Evolutionary conservation across 148 eudicot genomes (phyloP).

Genomic region (Camellia japonica): DNA sequence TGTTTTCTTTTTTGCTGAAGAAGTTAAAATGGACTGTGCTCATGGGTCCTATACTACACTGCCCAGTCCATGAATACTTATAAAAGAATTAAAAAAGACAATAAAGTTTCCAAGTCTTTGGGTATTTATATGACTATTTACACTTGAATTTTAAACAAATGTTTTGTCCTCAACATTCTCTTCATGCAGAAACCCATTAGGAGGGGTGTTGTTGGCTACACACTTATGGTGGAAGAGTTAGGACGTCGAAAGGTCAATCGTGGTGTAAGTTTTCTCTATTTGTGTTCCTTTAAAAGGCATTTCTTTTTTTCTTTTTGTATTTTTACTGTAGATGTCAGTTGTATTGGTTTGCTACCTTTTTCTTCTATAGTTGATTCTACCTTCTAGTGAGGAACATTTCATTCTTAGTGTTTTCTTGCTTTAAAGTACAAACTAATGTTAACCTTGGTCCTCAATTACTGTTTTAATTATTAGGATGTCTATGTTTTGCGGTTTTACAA

Average conservation of each 20-base stretch:
- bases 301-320: not conserved
- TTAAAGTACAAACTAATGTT: not conserved
- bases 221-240: slow-evolving; percentile 76
- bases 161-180: not conserved
- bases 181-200: slow-evolving; percentile 72
- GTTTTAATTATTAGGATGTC: slow-evolving; percentile 52
- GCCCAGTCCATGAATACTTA: too few species aligned
- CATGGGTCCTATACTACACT: too few species aligned
- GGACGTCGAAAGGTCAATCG: slow-evolving; percentile 65
- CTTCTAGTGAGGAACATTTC: not conserved
- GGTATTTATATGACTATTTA: too few species aligned
- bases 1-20: too few species aligned
- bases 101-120: not conserved
- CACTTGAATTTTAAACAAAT: not conserved
- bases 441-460: not conserved
- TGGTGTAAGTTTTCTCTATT: slow-evolving; percentile 50
- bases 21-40: too few species aligned
- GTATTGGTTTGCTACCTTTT: not conserved
- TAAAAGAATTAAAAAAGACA: too few species aligned
- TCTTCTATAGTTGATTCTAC: not conserved
- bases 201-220: slow-evolving; percentile 75
- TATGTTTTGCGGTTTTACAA: slow-evolving; percentile 49
- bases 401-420: not conserved
- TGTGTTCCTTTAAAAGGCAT: not conserved
- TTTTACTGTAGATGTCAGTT: too few species aligned